A percentile compares a stretch with the other conserved stretches of the same genome.
phyloP scores from a whole-genome alignment of 164 flowering plant genomes.

The Hamamelis virginiana region DNA sequence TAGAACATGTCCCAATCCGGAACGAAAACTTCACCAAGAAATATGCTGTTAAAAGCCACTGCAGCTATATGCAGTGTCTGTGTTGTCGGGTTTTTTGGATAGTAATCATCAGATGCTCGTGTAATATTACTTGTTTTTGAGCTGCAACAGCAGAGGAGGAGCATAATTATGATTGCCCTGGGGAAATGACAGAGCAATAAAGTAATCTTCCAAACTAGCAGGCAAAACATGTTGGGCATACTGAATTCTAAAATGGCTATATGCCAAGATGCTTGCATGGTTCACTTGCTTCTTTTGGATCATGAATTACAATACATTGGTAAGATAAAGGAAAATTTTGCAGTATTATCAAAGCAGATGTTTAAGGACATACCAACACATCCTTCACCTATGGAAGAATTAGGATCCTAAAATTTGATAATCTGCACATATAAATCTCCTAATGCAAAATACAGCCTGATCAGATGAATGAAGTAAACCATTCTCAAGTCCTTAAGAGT shows the following conservation, averaged over 20 bases:
- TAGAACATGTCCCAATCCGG: conserved; percentile 91
- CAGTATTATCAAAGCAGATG: no score
- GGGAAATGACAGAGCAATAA: not conserved
- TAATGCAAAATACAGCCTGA: no score
- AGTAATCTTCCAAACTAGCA: not conserved
- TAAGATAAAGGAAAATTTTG: no score
- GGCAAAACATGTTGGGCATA: not conserved
- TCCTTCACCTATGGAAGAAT: no score
- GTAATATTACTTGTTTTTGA: conserved; percentile 49
- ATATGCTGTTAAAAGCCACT: conserved; percentile 67
- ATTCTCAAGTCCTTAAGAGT: no score
- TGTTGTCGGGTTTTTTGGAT: conserved; percentile 42
- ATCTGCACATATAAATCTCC: no score
- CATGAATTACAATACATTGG: no score
- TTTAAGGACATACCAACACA: no score
- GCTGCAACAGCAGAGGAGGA: conserved; percentile 25
- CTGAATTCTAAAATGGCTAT: not conserved
- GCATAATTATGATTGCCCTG: not conserved
- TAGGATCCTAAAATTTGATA: no score
- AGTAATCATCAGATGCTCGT: conserved; percentile 72
- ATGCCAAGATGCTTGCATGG: not conserved
- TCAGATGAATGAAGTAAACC: no score
- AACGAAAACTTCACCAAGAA: conserved; percentile 63
- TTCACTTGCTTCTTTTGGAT: not conserved
- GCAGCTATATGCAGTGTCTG: conserved; percentile 64